Evolutionary conservation across 2,329 filamentous ascomycete genomes (phyloP), one percentile per base, ranked within the genome.

Genomic region (Alternaria sp.): DNA sequence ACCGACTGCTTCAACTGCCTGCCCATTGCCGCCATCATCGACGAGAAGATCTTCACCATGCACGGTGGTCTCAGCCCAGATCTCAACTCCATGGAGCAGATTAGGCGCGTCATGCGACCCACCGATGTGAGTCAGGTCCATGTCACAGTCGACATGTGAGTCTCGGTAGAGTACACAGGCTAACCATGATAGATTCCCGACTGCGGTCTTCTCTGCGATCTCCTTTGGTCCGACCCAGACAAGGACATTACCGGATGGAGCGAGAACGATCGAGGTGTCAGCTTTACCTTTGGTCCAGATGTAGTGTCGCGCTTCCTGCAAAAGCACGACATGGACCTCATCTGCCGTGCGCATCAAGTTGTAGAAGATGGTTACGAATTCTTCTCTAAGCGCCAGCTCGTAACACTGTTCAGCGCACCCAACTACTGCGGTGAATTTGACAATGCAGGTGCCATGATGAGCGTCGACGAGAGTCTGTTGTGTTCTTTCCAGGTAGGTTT

Each of bases 1-100:
- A 97, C 94, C 66, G 94, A 99, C 81, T 97, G 94, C 87, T 99
- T 99, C 89, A 99, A 99, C 86, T 97, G 93, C 83, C 84, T 98
- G 77, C 94, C 94, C 49, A 98, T 99, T 80, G 95, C 94, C 60
- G 94, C 95, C 71, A 99, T 99, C 82, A 97, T 99, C 74, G 94
- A 97, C 78, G 95, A 97, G 86, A 99, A 98, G 90, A 99, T 99
- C 79, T 98, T 99, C 85, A 97, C 94, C 78, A 97, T 99, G 94
- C 95, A 99, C 83, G 95, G 95, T 78, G 95, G 95, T 77, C 84
- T 99, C 76, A 97, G 93, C 81, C 95, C 95, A 45, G 95, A 97
- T 79, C 86, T 99, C 69, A 97, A 98, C 87, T 97, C 94, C 34
- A 99, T 99, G 95, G 95, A 99, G 85, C 94, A 99, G 85, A 99